Evolutionary conservation across 345 rosid species (phyloP), one percentile per base, ranked within the genome.

Genomic region (Eucalyptus dawsonii): DNA sequence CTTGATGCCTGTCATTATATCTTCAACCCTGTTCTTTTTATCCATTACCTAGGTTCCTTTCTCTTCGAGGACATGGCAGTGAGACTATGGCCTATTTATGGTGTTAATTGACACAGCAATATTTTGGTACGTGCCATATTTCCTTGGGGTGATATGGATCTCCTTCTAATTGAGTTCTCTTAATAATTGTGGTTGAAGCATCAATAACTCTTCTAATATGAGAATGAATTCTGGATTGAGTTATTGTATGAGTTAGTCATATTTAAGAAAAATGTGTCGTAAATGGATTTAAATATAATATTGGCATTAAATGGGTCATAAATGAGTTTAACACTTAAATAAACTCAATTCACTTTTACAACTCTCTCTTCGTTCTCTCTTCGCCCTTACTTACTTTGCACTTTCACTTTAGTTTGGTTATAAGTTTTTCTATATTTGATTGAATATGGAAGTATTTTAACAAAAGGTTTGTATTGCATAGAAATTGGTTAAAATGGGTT

Each of bases 261-360:
- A 56, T 56, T 56, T 56, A 56, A 10, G 62, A 56, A 56, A 56
- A 56, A 56, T 56, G 29, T 56, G 6, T 56, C 0, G 4, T 10
- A 56, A 56, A 24, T 56, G 14, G 13, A 24, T 56, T 56, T 56
- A 56, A 24, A 24, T 10, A 24, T 56, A 56, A 56, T 56, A 56
- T 56, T 9, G 13, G 1, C 1, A 0, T 24, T 56, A 56, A 1
- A 24, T 24, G 62, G 6, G 13, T 56, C 62, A 56, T 22, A 56
- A 10, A 24, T 56, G 29, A 56, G 14, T 56, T 24, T 56, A 56
- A 24, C 27, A 56, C 29, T 56, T 0, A 24, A 9, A 6, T 56
- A 56, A 5, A 56, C 13, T 11, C 13, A 56, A 0, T 24, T 19
- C 62, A 24, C 29, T 56, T 22, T 56, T 56, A 24, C 0, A 1